Conservation (phyloP, 2,329 filamentous ascomycete genomes). For the Pseudocercospora fuligena region DNA sequence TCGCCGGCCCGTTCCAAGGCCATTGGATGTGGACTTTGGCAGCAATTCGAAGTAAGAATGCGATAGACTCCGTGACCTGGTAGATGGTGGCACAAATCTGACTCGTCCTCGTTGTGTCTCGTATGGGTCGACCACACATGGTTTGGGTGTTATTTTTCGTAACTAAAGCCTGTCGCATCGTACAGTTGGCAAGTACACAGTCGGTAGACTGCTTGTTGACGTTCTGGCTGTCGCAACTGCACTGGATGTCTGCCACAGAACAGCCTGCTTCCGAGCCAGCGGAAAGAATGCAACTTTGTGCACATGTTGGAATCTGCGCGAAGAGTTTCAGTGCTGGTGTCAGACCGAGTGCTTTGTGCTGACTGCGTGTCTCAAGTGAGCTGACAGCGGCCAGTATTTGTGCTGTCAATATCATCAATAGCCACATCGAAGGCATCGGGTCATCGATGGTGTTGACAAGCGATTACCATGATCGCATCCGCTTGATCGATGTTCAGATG, state of each 20-base stretch:
- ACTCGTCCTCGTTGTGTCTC: not conserved
- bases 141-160: slow-evolving; percentile 20
- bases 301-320: not conserved
- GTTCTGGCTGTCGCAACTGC: slow-evolving; percentile 17
- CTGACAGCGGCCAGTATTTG: not conserved
- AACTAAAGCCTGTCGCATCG: slow-evolving; percentile 15
- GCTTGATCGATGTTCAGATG: not conserved
- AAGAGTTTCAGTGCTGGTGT: not conserved
- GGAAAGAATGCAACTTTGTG: not conserved
- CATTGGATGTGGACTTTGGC: slow-evolving; percentile 17
- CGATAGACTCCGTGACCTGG: not conserved
- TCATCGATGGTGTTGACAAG: not conserved
- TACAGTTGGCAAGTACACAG: slow-evolving; percentile 19
- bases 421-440: not conserved
- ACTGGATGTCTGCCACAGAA: slow-evolving; percentile 11
- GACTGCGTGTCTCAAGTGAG: not conserved
- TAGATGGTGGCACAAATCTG: not conserved
- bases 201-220: slow-evolving; percentile 3
- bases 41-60: slow-evolving; percentile 17
- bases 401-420: not conserved
- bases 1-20: slow-evolving; percentile 1
- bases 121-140: slow-evolving; percentile 11
- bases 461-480: not conserved
- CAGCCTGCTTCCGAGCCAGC: not conserved
- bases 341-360: not conserved